Base-by-base conservation (phyloP, 495 filamentous ascomycete species). In the Penicillium silybi region DNA sequence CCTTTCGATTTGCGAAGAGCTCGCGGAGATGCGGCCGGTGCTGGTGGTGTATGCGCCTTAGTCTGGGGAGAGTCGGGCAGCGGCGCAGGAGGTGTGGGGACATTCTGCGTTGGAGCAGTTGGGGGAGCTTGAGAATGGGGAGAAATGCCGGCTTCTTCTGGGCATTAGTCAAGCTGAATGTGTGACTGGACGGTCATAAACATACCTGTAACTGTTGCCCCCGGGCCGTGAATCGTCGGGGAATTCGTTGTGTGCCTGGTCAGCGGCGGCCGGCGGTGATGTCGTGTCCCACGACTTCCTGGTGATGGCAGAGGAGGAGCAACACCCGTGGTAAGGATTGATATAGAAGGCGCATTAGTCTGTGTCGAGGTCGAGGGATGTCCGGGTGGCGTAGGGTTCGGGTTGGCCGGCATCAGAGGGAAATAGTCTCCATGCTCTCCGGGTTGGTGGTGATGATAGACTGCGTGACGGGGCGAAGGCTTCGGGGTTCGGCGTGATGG, bases 351-450 rank as follows among this genome's bases (percentile, higher is more conserved):
- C 0, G 69, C 57, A 57, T 46, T 67, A 6, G 61, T 50, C 23
- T 48, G 52, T 23, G 52, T 55, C 10, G 63, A 47, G 66, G 59
- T 65, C 54, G 73, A 64, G 69, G 75, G 52, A 67, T 69, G 64
- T 50, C 59, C 56, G 17, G 71, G 68, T 2, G 71, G 72, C 13
- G 71, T 74, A 11, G 59, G 58, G 23, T 68, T 71, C 13, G 61
- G 47, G 46, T 67, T 77, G 53, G 53, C 69, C 8, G 90, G 88
- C 80, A 92, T 91, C 10, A 87, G 85, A 17, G 92, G 89, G 61
- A 97, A 97, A 67, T 97, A 97, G 58, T 95, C 92, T 46, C 82
- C 85, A 48, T 78, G 83, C 61, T 95, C 92, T 44, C 81, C 75
- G 15, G 90, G 89, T 37, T 91, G 54, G 23, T 61, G 69, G 51